These are phyloP conservation scores for Cucurbita ficifolia DNA, from an alignment of 306 rosid genomes.

Conservation along the genomic window DNA sequence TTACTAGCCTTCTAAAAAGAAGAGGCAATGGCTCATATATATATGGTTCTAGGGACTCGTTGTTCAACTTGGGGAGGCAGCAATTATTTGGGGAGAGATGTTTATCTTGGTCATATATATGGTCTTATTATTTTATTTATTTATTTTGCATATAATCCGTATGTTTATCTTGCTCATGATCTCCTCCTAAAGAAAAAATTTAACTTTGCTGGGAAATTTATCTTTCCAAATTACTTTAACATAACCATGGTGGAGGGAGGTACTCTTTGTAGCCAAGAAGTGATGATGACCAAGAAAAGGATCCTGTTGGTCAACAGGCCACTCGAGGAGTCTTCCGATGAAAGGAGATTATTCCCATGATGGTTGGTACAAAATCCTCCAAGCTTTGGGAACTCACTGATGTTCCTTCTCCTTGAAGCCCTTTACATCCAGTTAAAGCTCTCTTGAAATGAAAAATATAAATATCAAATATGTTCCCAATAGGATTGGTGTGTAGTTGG, in stretches of 20 bases:
- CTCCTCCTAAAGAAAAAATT: background rate
- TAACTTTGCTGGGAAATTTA: background rate
- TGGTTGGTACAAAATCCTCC: background rate
- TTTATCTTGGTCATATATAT: no score
- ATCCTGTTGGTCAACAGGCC: background rate
- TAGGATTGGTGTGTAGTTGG: background rate
- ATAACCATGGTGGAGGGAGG: background rate
- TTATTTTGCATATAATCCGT: background rate
- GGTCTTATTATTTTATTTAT: no score
- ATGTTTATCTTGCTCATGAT: background rate
- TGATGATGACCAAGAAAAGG: background rate
- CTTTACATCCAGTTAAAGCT: background rate
- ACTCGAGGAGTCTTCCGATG: background rate
- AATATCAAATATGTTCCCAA: background rate
- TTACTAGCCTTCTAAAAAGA: no score
- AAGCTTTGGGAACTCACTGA: background rate
- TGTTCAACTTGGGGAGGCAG: no score
- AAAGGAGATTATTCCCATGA: background rate
- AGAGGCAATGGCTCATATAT: no score
- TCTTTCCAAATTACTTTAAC: background rate
- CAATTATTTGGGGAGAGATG: no score
- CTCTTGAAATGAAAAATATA: background rate
- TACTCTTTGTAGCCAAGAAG: background rate
- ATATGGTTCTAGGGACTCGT: no score
- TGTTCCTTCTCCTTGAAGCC: background rate